Conservation (phyloP, 805 yeast genomes). For the Isabelozyma pseudorhagii region DNA sequence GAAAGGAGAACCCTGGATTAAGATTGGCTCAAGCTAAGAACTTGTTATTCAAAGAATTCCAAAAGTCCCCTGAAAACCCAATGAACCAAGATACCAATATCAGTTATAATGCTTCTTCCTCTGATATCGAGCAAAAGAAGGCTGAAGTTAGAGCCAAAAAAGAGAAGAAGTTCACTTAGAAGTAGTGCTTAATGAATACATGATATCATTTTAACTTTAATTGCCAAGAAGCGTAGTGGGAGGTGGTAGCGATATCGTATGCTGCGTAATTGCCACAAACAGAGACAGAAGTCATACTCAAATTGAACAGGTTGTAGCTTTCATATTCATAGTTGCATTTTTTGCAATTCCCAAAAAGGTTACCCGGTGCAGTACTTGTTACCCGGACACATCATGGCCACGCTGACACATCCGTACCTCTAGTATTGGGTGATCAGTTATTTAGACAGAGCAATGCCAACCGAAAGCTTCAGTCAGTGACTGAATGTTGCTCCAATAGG, state of each 20-base stretch:
- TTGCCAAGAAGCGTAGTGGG: neutral
- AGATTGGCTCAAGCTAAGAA: constrained; percentile 77
- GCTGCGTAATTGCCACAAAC: too few relatives aligned
- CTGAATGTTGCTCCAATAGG: too few relatives aligned
- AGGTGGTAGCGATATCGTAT: too few relatives aligned
- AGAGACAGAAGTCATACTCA: too few relatives aligned
- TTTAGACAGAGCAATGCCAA: too few relatives aligned
- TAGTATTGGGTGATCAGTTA: neutral
- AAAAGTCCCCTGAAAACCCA: constrained; percentile 77
- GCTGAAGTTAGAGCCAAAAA: constrained; percentile 47
- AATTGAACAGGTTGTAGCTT: too few relatives aligned
- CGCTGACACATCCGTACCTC: neutral
- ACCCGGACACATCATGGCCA: neutral
- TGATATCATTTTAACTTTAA: neutral
- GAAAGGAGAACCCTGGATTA: constrained; percentile 76
- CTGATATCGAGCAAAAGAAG: constrained; percentile 47
- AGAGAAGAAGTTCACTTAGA: constrained; percentile 37
- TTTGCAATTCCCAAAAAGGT: neutral
- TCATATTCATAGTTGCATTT: neutral
- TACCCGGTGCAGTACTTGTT: neutral
- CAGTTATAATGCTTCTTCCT: constrained; percentile 56
- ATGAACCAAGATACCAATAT: constrained; percentile 73
- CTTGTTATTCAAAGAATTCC: constrained; percentile 73
- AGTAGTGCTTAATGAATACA: neutral
- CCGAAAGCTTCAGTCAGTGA: too few relatives aligned